phyloP scores from a whole-genome alignment of 257 asterid genomes.

The Penstemon davidsonii region DNA sequence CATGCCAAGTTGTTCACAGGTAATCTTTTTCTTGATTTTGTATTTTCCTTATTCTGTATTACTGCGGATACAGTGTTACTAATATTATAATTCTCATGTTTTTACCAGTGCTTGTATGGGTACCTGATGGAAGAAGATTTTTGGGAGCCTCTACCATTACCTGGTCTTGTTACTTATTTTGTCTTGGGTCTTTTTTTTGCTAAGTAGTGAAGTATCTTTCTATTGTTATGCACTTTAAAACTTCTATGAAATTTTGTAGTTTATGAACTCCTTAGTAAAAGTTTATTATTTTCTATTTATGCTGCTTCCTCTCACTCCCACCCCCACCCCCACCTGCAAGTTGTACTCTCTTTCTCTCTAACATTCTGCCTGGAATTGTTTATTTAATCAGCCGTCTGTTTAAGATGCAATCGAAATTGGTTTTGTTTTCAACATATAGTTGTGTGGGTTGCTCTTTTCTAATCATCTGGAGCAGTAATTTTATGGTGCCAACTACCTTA shows the following conservation, averaged over 20 bases:
- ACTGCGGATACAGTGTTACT: background rate
- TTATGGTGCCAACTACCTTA: no score
- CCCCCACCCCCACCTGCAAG: no score
- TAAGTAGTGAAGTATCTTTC: slow-evolving; percentile 15
- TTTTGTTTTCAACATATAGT: no score
- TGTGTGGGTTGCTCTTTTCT: no score
- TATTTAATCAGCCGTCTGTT: no score
- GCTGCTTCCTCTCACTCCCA: background rate
- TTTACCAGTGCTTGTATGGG: slow-evolving; percentile 36
- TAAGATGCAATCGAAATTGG: no score
- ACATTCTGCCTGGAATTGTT: background rate
- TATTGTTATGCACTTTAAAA: background rate
- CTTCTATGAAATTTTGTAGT: background rate
- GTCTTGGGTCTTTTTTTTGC: slow-evolving; percentile 7
- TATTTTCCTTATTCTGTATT: background rate
- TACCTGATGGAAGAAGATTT: slow-evolving; percentile 30
- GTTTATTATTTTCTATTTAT: background rate
- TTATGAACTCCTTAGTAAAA: background rate
- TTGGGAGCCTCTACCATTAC: slow-evolving; percentile 30
- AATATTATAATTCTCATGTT: slow-evolving; percentile 7
- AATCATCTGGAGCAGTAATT: background rate
- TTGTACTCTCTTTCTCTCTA: background rate
- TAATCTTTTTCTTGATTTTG: slow-evolving; percentile 2
- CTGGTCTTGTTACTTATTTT: slow-evolving; percentile 4
- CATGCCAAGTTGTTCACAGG: slow-evolving; percentile 45